Conservation (phyloP, 495 filamentous ascomycete genomes). For the Polyplosphaeria fusca region DNA sequence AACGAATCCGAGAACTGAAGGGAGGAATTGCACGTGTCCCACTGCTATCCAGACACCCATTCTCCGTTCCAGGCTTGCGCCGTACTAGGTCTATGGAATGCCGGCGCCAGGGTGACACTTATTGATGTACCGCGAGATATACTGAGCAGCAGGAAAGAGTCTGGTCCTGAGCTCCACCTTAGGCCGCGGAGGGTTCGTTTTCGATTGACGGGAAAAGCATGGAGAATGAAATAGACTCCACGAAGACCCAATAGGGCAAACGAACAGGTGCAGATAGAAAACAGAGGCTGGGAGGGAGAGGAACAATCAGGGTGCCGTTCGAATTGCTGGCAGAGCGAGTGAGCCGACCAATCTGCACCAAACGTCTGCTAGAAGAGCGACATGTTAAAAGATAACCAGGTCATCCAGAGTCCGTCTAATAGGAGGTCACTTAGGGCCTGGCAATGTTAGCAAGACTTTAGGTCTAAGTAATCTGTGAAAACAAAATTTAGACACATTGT, state of each 20-base stretch:
- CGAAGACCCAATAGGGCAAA: not conserved
- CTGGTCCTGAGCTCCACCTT: slow-evolving; percentile 30
- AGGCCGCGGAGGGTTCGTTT: slow-evolving; percentile 13
- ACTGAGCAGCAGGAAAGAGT: slow-evolving; percentile 30
- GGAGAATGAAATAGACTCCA: not conserved
- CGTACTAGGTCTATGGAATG: slow-evolving; percentile 2
- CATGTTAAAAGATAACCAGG: too few species aligned
- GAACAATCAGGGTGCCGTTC: not conserved
- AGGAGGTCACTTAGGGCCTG: too few species aligned
- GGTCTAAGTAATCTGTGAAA: too few species aligned
- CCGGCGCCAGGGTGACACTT: slow-evolving; percentile 17
- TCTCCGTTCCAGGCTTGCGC: slow-evolving; percentile 9
- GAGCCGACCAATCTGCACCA: not conserved
- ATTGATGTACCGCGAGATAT: slow-evolving; percentile 27
- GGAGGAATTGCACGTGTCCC: slow-evolving; percentile 6
- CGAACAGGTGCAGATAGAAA: not conserved
- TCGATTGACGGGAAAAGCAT: not conserved
- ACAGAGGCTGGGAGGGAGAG: not conserved
- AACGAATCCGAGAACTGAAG: not conserved
- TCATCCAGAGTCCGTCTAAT: too few species aligned
- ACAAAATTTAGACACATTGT: too few species aligned
- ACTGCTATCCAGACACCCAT: slow-evolving; percentile 24
- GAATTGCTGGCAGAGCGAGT: not conserved
- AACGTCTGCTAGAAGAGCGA: not conserved
- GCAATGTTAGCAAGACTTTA: too few species aligned